Conservation (phyloP, 257 asterid genomes). For the Solanum lycopersicoides region DNA sequence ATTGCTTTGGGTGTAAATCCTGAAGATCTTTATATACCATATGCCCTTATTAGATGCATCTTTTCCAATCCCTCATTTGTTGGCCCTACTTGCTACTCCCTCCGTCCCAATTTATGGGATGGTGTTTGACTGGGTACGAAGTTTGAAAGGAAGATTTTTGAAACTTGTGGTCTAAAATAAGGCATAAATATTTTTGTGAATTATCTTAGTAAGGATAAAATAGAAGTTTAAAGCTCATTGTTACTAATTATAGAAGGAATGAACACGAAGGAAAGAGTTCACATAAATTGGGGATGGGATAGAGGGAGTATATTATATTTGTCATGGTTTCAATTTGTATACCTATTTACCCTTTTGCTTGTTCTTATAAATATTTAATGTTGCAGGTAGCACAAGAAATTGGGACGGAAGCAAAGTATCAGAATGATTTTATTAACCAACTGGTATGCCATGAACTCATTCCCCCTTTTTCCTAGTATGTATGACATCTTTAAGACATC, state of each 20-base stretch:
- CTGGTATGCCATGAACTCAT: conserved; percentile 42
- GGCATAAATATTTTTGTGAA: background rate
- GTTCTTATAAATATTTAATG: background rate
- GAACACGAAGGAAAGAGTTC: background rate
- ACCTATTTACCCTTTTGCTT: background rate
- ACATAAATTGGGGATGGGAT: background rate
- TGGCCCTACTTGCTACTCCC: background rate
- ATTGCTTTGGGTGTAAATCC: background rate
- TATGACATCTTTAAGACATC: background rate
- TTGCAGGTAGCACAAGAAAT: conserved; percentile 95
- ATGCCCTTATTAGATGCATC: background rate
- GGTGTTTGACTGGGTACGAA: background rate
- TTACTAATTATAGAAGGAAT: background rate
- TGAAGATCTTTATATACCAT: background rate
- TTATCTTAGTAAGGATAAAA: background rate
- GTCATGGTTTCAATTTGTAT: background rate
- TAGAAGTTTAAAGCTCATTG: background rate
- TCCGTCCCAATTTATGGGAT: background rate
- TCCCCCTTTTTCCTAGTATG: background rate
- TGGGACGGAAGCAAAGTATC: conserved; percentile 66
- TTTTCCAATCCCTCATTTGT: background rate
- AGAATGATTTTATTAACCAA: conserved; percentile 85
- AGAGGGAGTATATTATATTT: background rate
- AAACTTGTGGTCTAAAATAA: background rate
- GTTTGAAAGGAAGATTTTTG: background rate